Evolutionary conservation across 2,329 filamentous ascomycete genomes (phyloP), one percentile per base, ranked within the genome.

Genomic region (Atkinsonella texensis): DNA sequence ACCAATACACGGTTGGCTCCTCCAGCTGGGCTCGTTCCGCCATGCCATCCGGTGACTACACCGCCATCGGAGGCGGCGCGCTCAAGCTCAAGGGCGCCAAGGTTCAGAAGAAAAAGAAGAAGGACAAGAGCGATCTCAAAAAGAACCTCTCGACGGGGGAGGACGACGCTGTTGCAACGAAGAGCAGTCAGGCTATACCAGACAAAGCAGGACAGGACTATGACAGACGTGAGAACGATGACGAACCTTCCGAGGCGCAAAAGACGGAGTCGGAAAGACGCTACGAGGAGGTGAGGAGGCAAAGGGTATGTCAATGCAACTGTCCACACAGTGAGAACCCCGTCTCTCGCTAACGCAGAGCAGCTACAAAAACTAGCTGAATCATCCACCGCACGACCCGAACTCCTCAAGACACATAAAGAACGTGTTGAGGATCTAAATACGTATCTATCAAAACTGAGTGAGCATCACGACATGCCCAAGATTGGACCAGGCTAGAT

Each of bases 391-490:
- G 65, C 73, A 8, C 68, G 74, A 46, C 81, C 85, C 13, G 90
- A 96, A 65, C 84, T 94, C 15, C 80, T 91, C 58, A 97, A 96
- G 75, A 95, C 90, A 32, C 93, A 98, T 69, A 97, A 97, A 67
- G 87, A 98, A 72, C 83, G 89, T 11, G 91, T 98, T 43, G 90
- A 97, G 67, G 89, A 96, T 66, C 73, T 97, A 60, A 98, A 98
- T 66, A 88, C 87, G 56, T 96, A 97, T 66, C 73, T 98, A 38
- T 93, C 88, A 57, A 86, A 84, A 58, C 70, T 98, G 62, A 95
- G 88, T 70, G 93, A 98, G 70, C 93, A 98, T 71, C 91, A 98
- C 68, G 93, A 98, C 66, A 98, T 98, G 90, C 79, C 79, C 60
- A 81, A 81, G 71, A 82, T 82, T 52, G 79, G 79, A 11, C 79